Percentiles rank a stretch among this genome's conserved stretches.
These are phyloP conservation scores for Candida dubliniensis DNA, from an alignment of 1,139 yeast genomes.

Conservation along the genomic window DNA sequence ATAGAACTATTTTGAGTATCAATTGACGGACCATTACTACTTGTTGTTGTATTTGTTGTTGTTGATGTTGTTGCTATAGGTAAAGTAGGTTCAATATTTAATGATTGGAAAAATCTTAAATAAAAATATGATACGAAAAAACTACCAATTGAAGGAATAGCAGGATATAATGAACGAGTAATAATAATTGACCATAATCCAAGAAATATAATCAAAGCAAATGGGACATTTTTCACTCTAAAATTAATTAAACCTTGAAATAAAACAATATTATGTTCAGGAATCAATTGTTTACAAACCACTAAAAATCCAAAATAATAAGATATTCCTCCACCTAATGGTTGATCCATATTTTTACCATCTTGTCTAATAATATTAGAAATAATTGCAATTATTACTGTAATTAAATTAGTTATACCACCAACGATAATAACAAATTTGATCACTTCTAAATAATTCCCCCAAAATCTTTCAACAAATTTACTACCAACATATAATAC, in stretches of 20 bases:
- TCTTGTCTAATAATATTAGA: conserved; percentile 40
- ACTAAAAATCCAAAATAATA: conserved; percentile 76
- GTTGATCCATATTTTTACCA: conserved; percentile 40
- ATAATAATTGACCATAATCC: conserved; percentile 45
- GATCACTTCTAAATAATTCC: conserved; percentile 53
- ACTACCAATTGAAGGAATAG: conserved; percentile 66
- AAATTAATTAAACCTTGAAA: conserved; percentile 63
- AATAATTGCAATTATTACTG: conserved; percentile 43
- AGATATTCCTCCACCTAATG: conserved; percentile 73
- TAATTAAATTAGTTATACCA: conserved; percentile 56
- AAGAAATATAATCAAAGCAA: conserved; percentile 51
- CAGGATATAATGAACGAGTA: conserved; percentile 48
- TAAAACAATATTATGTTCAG: conserved; percentile 78
- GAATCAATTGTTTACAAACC: conserved; percentile 83
- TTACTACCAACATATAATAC: conserved; percentile 54
- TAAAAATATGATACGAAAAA: conserved; percentile 73
- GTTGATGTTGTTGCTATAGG: conserved; percentile 14
- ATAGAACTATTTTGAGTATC: conserved; percentile 26
- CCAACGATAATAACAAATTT: conserved; percentile 60
- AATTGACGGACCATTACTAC: conserved; percentile 19
- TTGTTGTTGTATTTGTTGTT: conserved; percentile 19
- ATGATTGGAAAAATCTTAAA: conserved; percentile 69
- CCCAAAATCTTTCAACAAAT: conserved; percentile 58
- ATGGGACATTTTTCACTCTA: conserved; percentile 74
- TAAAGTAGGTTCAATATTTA: conserved; percentile 40